phyloP scores from a whole-genome alignment of 1,284 basidiomycete genomes.

The Sanghuangporus sanghuang region DNA sequence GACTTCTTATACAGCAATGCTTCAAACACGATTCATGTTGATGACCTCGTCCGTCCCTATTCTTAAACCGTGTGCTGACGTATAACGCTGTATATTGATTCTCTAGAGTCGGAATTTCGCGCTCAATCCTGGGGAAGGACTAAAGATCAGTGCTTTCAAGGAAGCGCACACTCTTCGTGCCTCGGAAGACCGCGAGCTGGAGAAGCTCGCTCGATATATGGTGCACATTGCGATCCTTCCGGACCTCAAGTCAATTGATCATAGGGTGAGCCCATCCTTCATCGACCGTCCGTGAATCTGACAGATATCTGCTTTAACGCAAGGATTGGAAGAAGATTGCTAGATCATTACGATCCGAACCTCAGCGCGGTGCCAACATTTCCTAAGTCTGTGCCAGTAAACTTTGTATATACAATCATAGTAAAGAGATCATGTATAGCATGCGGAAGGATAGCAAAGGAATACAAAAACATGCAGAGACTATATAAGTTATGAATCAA shows the following conservation, averaged over 20 bases:
- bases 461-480: not conserved
- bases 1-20: conserved; percentile 42
- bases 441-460: not conserved
- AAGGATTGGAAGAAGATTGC: conserved; percentile 18
- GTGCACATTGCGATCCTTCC: conserved; percentile 47
- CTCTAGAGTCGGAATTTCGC: conserved; percentile 77
- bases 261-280: conserved; percentile 41
- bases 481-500: conserved; percentile 1
- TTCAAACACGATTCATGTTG: conserved; percentile 82
- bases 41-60: conserved; percentile 60
- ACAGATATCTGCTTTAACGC: too few species aligned
- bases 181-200: conserved; percentile 62
- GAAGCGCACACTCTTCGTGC: conserved; percentile 59
- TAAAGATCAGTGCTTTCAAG: conserved; percentile 82
- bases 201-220: conserved; percentile 60
- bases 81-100: not conserved
- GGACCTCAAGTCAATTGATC: conserved; percentile 53
- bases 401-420: not conserved
- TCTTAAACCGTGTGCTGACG: not conserved
- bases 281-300: not conserved
- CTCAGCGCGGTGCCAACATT: not conserved
- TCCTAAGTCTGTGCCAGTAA: not conserved
- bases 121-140: conserved; percentile 77
- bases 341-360: conserved; percentile 1
- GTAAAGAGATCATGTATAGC: not conserved